Percentiles rank a stretch among this genome's conserved stretches.
These are phyloP conservation scores for Entonaema liquescens DNA, from an alignment of 495 filamentous ascomycete species.

Conservation along the genomic window DNA sequence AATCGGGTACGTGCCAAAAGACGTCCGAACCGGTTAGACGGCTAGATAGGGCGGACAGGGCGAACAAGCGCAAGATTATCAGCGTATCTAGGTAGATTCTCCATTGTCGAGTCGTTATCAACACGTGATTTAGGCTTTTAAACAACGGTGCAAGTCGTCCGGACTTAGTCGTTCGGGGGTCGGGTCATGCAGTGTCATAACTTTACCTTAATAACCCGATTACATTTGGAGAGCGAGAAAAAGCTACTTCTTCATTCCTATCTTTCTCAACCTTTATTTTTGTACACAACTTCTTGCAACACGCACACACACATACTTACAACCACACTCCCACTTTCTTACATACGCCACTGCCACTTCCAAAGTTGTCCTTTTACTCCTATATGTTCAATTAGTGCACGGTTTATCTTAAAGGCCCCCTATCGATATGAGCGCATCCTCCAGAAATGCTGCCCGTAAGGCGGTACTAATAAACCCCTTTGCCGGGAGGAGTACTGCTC, in stretches of 20 bases:
- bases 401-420: neutral
- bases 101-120: conserved; percentile 10
- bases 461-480: conserved; percentile 66
- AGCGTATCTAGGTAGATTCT: no score
- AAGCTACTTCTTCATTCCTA: conserved; percentile 22
- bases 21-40: no score
- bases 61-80: neutral
- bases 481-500: conserved; percentile 47
- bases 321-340: neutral
- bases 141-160: conserved; percentile 1
- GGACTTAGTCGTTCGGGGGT: conserved; percentile 36
- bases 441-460: conserved; percentile 63
- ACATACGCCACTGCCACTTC: neutral
- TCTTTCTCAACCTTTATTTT: conserved; percentile 23
- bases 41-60: neutral
- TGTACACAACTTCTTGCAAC: conserved; percentile 7
- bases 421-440: conserved; percentile 66
- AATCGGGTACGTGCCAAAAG: no score
- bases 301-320: neutral
- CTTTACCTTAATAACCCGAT: conserved; percentile 17
- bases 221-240: conserved; percentile 6
- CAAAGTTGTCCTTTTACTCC: neutral
- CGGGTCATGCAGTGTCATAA: conserved; percentile 14
- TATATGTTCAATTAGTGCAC: conserved; percentile 2
- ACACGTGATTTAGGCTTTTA: conserved; percentile 35